Evolutionary conservation across 2,329 filamentous ascomycete species (phyloP).

Genomic region (Colletotrichum sublineola): DNA sequence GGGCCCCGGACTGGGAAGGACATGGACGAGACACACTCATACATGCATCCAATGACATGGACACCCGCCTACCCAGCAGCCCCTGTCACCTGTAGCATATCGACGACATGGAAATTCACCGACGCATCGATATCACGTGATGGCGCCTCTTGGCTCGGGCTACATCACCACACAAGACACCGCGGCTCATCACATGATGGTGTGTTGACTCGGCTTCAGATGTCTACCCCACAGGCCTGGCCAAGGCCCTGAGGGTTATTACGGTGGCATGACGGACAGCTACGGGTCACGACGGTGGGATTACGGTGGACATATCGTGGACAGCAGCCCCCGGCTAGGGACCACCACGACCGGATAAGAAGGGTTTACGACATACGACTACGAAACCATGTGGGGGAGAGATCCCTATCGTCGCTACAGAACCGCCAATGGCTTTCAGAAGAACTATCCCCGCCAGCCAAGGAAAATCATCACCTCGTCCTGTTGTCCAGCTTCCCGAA

Average conservation of each 20-base stretch:
- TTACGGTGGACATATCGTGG: conserved; percentile 26
- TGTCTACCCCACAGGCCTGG: background rate
- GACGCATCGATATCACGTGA: conserved; percentile 31
- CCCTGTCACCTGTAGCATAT: background rate
- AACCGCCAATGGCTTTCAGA: conserved; percentile 24
- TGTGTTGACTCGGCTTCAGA: conserved; percentile 9
- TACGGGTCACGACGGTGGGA: conserved; percentile 9
- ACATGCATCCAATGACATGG: background rate
- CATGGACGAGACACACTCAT: background rate
- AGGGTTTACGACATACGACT: conserved; percentile 29
- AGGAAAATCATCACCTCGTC: conserved; percentile 15
- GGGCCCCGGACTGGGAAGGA: background rate
- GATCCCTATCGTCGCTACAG: conserved; percentile 26
- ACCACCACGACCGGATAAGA: conserved; percentile 26
- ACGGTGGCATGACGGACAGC: conserved; percentile 9
- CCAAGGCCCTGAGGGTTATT: background rate
- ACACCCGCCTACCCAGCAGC: background rate
- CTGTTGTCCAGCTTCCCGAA: conserved; percentile 47
- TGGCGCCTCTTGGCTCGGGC: background rate
- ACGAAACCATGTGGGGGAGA: conserved; percentile 3
- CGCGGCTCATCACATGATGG: conserved; percentile 41
- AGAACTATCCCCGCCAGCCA: conserved; percentile 10
- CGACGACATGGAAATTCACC: background rate
- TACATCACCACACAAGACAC: background rate
- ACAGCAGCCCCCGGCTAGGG: conserved; percentile 12